Evolutionary conservation across 2,329 filamentous ascomycete genomes (phyloP).

Genomic region (Fusarium sp.): DNA sequence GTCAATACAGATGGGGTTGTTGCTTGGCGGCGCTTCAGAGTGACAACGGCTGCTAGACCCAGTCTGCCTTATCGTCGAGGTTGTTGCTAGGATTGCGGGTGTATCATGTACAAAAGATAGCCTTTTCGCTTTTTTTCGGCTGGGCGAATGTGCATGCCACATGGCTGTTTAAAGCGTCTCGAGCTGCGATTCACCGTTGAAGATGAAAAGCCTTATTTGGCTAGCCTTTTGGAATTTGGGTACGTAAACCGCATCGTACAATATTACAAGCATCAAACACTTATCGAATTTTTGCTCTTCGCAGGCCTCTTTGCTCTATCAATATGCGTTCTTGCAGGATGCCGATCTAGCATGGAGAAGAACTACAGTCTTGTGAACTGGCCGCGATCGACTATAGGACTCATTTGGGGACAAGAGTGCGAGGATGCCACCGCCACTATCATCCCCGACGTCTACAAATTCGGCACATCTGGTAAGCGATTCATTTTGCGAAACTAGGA

Average conservation of each 20-base stretch:
- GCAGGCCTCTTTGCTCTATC: constrained; percentile 36
- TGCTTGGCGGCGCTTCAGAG: constrained; percentile 19
- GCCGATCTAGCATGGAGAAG: constrained; percentile 26
- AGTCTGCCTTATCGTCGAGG: not conserved
- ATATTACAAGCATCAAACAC: not conserved
- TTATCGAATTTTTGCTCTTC: not conserved
- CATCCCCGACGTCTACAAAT: constrained; percentile 34
- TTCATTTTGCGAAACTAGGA: rapidly evolving
- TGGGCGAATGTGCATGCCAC: not conserved
- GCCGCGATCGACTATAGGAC: constrained; percentile 30
- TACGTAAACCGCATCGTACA: not conserved
- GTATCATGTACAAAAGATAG: not conserved
- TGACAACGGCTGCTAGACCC: not conserved
- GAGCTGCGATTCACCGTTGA: not conserved
- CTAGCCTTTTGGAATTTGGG: constrained; percentile 31
- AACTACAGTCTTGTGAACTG: constrained; percentile 41
- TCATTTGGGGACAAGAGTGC: constrained; percentile 37
- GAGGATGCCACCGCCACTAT: constrained; percentile 14
- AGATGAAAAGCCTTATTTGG: constrained; percentile 23
- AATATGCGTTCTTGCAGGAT: constrained; percentile 37
- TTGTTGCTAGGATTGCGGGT: not conserved
- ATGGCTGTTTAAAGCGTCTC: not conserved
- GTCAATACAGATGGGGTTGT: not conserved
- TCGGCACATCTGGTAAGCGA: constrained; percentile 31
- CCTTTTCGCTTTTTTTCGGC: no score